Base-by-base conservation (phyloP, 164 flowering plant species). In the Sextonia rubra region DNA sequence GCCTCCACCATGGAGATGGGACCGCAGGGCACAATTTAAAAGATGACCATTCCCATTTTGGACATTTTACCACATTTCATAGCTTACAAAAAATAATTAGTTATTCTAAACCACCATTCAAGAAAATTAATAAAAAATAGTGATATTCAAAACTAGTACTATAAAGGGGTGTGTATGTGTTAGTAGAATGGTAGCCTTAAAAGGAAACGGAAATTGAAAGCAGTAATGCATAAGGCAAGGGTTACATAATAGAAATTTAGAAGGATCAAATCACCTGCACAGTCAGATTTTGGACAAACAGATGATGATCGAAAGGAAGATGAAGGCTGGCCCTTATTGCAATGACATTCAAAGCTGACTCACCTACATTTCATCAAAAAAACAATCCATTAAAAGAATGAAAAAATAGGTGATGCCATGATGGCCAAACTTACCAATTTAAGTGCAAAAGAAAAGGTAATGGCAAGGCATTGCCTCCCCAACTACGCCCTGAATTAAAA, bases 301-400 rank as follows among this genome's bases (percentile, higher is more conserved):
- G 47, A 0, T 64, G 76, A 75, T 93, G 99, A 83, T 93, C 90
- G 74, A 77, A 86, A 63, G 98, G 89, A 73, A 91, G 94, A 83
- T 96, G 98, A 72, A 93, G 78, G 74, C 88, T 91, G 77, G 95
- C 97, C 78, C 80, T 86, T 47, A 96, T 82, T 9, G 95, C 97
- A 74, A 89, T 60, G n/a, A 93, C 88, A 64, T 85, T 90, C 79
- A 96, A 30, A 68, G 73, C 66, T 20, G 89, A 83, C 48, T 91
- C 94, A 27, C 92, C 98, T 96, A 82, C 69, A 74, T 60, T 56
- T 12, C 71, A 80, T 18, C 48, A 17, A 77, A 26, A 62, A 12
- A 49, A 26, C 23, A 55, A 20, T 48, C 29, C 49, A 52, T 23
- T 23, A 30, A 29, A 37, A n/a, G n/a, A 47, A 22, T 5, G 25